These are phyloP conservation scores for Haplosporangium gracile DNA, from an alignment of 192 early-diverging fungal species.

Conservation along the genomic window DNA sequence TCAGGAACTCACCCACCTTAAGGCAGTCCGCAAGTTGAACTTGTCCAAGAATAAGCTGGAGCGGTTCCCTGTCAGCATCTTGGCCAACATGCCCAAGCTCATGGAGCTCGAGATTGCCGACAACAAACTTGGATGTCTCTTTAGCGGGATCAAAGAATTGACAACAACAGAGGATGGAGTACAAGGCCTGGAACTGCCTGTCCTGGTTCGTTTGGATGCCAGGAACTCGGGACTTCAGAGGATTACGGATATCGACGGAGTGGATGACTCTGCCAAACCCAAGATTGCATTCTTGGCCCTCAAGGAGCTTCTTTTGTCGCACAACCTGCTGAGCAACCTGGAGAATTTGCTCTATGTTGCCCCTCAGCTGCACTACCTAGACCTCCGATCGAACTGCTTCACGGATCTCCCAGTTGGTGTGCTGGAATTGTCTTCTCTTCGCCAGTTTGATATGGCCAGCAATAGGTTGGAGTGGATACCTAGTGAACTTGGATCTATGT, in stretches of 20 bases:
- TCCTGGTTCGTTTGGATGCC: constrained; percentile 36
- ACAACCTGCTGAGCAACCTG: constrained; percentile 55
- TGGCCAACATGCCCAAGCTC: constrained; percentile 58
- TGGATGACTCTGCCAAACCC: constrained; percentile 35
- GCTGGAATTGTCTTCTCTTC: constrained; percentile 40
- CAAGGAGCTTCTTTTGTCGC: constrained; percentile 59
- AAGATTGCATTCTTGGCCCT: constrained; percentile 51
- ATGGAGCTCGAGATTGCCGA: constrained; percentile 57
- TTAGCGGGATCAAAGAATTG: constrained; percentile 33
- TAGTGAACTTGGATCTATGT: constrained; percentile 59
- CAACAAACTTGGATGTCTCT: constrained; percentile 51
- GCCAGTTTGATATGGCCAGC: constrained; percentile 64
- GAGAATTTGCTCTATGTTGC: constrained; percentile 43
- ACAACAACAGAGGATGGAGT: constrained; percentile 2
- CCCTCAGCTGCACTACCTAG: constrained; percentile 56
- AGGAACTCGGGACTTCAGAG: constrained; percentile 44
- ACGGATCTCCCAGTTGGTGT: constrained; percentile 58
- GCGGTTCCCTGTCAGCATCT: constrained; percentile 42
- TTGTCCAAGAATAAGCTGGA: constrained; percentile 60
- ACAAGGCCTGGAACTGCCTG: neutral
- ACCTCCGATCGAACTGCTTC: constrained; percentile 60
- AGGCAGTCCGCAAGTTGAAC: constrained; percentile 53
- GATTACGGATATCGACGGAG: constrained; percentile 41
- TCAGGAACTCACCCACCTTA: constrained; percentile 50
- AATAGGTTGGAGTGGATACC: constrained; percentile 62